Percentiles rank a stretch among this genome's conserved stretches.
Evolutionary conservation across 73 alveolate species (phyloP).

Genomic region (Paramecium tetraurelia): DNA sequence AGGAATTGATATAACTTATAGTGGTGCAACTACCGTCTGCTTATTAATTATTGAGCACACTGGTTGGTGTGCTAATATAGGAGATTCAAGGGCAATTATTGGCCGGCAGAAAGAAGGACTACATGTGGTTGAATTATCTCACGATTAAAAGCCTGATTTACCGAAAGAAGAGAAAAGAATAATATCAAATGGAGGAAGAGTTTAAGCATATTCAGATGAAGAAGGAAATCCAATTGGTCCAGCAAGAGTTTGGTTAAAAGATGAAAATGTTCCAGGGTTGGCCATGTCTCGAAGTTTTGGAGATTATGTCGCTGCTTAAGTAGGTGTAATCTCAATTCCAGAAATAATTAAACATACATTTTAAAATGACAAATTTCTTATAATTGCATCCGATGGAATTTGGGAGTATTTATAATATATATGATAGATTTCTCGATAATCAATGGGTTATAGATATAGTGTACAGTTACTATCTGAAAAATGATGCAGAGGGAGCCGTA

Average conservation of each 20-base stretch:
- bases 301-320: slow-evolving; percentile 69
- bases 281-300: slow-evolving; percentile 84
- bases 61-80: slow-evolving; percentile 76
- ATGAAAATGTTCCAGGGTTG: slow-evolving; percentile 85
- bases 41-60: slow-evolving; percentile 58
- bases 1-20: slow-evolving; percentile 72
- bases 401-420: slow-evolving; percentile 79
- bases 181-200: slow-evolving; percentile 81
- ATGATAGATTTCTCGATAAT: slow-evolving; percentile 34
- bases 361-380: slow-evolving; percentile 82
- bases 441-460: slow-evolving; percentile 39
- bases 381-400: slow-evolving; percentile 90
- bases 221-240: slow-evolving; percentile 86
- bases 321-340: slow-evolving; percentile 68
- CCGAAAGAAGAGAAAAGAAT: slow-evolving; percentile 86
- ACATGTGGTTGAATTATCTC: slow-evolving; percentile 63
- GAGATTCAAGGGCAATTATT: slow-evolving; percentile 75
- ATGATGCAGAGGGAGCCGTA: slow-evolving; percentile 86
- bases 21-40: slow-evolving; percentile 74
- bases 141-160: slow-evolving; percentile 92
- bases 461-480: slow-evolving; percentile 27
- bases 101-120: slow-evolving; percentile 59
- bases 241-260: slow-evolving; percentile 88
- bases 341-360: slow-evolving; percentile 67
- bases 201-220: slow-evolving; percentile 68